These are phyloP conservation scores for Citrus australasica DNA, from an alignment of 345 rosid species.

Conservation along the genomic window DNA sequence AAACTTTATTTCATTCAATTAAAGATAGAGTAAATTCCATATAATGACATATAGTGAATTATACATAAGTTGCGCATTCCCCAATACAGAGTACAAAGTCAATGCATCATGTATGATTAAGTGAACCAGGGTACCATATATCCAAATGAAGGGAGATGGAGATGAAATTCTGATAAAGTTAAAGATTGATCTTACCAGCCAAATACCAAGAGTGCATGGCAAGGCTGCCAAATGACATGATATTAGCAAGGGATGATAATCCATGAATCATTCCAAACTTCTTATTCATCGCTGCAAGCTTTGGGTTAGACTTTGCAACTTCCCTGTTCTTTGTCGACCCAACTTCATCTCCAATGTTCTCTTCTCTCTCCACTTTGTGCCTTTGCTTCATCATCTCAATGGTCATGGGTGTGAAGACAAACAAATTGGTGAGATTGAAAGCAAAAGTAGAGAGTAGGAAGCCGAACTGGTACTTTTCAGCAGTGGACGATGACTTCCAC, in stretches of 20 bases:
- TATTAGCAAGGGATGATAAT: slow-evolving; percentile 87
- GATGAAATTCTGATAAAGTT: slow-evolving; percentile 32
- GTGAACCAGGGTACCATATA: not conserved
- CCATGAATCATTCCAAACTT: slow-evolving; percentile 99
- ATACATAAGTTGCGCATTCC: not conserved
- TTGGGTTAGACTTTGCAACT: slow-evolving; percentile 73
- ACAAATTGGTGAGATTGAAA: slow-evolving; percentile 81
- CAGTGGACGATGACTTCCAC: slow-evolving; percentile 68
- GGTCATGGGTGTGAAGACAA: slow-evolving; percentile 94
- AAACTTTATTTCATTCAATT: not conserved
- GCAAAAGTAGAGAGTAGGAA: slow-evolving; percentile 77
- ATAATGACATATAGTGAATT: not conserved
- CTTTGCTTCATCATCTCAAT: slow-evolving; percentile 98
- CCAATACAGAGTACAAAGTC: not conserved
- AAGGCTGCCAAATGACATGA: slow-evolving; percentile 87
- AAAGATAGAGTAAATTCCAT: not conserved
- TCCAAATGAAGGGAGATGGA: not conserved
- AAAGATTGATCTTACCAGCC: slow-evolving; percentile 85
- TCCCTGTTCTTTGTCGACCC: slow-evolving; percentile 92
- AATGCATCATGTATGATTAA: not conserved
- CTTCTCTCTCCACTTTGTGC: slow-evolving; percentile 89
- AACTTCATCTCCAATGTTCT: slow-evolving; percentile 68
- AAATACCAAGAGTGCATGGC: slow-evolving; percentile 98
- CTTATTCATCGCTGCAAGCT: slow-evolving; percentile 96
- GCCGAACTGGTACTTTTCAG: slow-evolving; percentile 90